phyloP scores from a whole-genome alignment of 148 eudicot species.

The Fagopyrum homotropicum region DNA sequence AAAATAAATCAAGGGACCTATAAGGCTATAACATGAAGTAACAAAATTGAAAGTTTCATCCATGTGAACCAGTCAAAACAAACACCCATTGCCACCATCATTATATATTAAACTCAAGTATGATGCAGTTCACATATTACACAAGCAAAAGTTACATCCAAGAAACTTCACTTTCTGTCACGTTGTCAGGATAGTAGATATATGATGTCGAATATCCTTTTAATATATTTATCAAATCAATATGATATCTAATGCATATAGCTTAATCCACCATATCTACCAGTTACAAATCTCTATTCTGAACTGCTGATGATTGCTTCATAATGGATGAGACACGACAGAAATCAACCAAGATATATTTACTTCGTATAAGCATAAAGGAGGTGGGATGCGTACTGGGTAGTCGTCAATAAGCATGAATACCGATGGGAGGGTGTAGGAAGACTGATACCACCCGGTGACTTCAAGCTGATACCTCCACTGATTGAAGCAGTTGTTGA shows the following conservation, averaged over 20 bases:
- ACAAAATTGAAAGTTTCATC: neutral
- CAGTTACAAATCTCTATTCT: neutral
- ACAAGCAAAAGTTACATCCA: neutral
- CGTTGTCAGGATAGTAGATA: neutral
- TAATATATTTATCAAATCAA: neutral
- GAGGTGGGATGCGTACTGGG: neutral
- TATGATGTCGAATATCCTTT: neutral
- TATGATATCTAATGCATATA: neutral
- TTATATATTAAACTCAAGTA: neutral
- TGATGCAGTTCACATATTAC: neutral
- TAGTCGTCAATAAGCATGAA: neutral
- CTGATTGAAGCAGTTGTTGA: slow-evolving; percentile 60
- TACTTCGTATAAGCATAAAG: neutral
- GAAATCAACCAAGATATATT: neutral
- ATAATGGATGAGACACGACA: neutral
- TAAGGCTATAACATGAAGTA: neutral
- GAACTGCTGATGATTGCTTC: neutral
- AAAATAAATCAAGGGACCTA: neutral
- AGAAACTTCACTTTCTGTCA: neutral
- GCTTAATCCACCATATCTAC: neutral
- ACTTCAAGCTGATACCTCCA: slow-evolving; percentile 53
- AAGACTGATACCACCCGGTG: slow-evolving; percentile 57
- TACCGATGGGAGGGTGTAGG: slow-evolving; percentile 64
- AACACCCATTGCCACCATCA: neutral
- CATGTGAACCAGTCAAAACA: neutral